A percentile compares a stretch with the other conserved stretches of the same genome.
phyloP scores from a whole-genome alignment of 306 rosid species.

The barrel medic (Medicago truncatula) region MtrunA17r5.0-ANR NC_053049.1:2889501-2890000 shows the following conservation, averaged over 20 bases:
- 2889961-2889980: conserved; percentile 59
- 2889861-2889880: no score
- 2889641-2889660: neutral
- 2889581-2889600: neutral
- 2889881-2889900: neutral
- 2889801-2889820: no score
- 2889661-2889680: neutral
- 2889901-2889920: neutral
- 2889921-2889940: conserved; percentile 1
- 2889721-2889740: neutral
- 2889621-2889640: no score
- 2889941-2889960: neutral
- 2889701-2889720: neutral
- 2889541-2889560: neutral
- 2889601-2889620: no score
- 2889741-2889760: no score
- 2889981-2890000: conserved; percentile 36
- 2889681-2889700: no score
- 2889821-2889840: no score
- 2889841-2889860: no score
- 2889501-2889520: no score
- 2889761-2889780: no score
- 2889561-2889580: no score
- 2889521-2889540: neutral
- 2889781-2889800: no score